These are phyloP conservation scores for Hydrangea macrophylla DNA, from an alignment of 148 eudicot species.

Conservation along the genomic window DNA sequence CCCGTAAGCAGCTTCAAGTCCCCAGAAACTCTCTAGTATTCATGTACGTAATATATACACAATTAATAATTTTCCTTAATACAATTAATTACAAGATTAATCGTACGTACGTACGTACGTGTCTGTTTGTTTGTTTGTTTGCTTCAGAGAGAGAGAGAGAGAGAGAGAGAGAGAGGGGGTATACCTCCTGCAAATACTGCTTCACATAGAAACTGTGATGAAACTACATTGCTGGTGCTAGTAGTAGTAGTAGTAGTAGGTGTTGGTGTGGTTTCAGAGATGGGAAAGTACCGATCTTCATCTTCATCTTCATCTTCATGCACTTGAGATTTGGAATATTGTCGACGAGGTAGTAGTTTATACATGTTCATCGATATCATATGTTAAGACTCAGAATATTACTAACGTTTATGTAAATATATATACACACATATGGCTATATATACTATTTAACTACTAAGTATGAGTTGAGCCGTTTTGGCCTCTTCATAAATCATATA, in stretches of 20 bases:
- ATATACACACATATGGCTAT: too few relatives aligned
- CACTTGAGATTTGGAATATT: background rate
- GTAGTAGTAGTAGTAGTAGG: too few relatives aligned
- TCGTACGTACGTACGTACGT: too few relatives aligned
- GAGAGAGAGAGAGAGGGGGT: conserved; percentile 11
- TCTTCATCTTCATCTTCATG: background rate
- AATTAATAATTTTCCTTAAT: too few relatives aligned
- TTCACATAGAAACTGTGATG: background rate
- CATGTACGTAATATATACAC: background rate
- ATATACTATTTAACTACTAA: too few relatives aligned
- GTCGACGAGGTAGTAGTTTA: conserved; percentile 2
- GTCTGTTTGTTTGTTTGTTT: background rate
- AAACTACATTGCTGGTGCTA: too few relatives aligned
- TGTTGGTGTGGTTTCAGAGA: background rate
- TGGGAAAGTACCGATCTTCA: too few relatives aligned
- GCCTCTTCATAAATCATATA: too few relatives aligned
- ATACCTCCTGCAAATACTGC: conserved; percentile 9
- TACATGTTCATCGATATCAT: background rate
- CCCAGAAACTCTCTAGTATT: conserved; percentile 21
- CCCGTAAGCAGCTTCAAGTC: conserved; percentile 37
- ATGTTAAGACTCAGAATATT: background rate
- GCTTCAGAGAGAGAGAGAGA: background rate
- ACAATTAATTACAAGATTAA: too few relatives aligned
- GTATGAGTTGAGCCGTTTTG: too few relatives aligned
- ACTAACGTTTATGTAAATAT: too few relatives aligned